phyloP scores from a whole-genome alignment of 495 filamentous ascomycete species.

The Neurospora terricola region DNA sequence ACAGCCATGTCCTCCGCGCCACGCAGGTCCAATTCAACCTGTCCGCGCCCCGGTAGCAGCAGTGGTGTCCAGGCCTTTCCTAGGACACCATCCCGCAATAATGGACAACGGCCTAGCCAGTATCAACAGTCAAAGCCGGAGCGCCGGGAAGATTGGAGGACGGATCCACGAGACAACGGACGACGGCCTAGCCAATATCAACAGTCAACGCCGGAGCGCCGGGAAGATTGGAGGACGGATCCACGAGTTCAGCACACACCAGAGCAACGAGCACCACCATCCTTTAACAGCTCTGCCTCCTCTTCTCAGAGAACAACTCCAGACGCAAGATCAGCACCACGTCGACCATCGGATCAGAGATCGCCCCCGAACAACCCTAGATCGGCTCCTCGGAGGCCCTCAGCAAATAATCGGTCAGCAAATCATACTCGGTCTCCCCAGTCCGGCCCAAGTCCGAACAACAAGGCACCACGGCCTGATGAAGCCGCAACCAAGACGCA shows the following conservation, averaged over 20 bases:
- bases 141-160: background rate
- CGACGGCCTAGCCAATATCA: background rate
- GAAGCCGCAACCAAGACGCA: constrained; percentile 18
- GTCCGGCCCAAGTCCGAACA: background rate
- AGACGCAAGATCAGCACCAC: background rate
- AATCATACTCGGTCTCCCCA: background rate
- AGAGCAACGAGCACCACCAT: background rate
- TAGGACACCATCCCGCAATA: constrained; percentile 1
- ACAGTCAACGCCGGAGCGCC: background rate
- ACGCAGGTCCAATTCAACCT: constrained; percentile 13
- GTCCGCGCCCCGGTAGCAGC: constrained; percentile 13
- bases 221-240: background rate
- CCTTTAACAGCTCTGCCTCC: background rate
- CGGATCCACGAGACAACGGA: background rate
- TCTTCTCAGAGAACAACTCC: background rate
- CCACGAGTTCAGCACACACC: background rate
- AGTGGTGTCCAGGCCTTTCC: constrained; percentile 5
- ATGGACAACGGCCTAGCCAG: background rate
- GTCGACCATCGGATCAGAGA: background rate
- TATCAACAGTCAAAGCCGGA: background rate
- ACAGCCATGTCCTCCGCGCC: constrained; percentile 10
- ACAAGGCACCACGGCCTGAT: background rate
- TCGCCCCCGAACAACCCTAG: background rate
- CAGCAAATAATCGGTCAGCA: background rate
- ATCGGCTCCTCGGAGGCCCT: background rate